Base-by-base conservation (phyloP, 176 grass and related monocot species). In the Chrysopogon serrulatus region DNA sequence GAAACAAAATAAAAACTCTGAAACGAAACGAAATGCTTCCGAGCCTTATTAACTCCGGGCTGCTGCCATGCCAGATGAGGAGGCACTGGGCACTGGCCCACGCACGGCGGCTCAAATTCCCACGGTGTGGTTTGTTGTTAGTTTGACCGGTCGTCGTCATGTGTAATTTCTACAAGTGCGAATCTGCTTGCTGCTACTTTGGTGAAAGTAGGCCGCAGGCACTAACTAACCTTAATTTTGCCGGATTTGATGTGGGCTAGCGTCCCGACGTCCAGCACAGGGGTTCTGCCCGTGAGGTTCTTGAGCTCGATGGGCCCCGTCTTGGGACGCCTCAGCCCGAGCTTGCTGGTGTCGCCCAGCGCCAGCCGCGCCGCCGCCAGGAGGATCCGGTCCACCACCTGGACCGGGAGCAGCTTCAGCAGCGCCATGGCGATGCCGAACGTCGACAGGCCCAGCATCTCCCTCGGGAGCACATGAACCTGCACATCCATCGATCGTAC, bases 261-360 rank as follows among this genome's bases (percentile, higher is more conserved):
- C 19, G 96, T 86, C 16, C 96, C 96, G 4, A 94, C 91, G 65
- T 99, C 96, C 44, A 99, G 91, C 74, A 99, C 93, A 3, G 96
- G 96, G 37, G 96, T 99, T 56, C 91, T 86, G 39, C 96, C 96
- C 18, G 93, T 96, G 82, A 96, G 91, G 89, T 77, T 92, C 82
- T 99, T 99, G 23, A 99, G 96, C 83, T 96, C 93, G 40, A 99
- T 87, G 85, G 96, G 96, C 10, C 96, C 96, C 19, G 73, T 90
- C 87, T 96, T 99, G 30, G 96, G 96, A 40, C 93, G 68, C 42
- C 81, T 82, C 5, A 99, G 93, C 18, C 93, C 96, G 37, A 90
- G 87, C 89, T 87, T 88, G 80, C 67, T 76, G 36, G 96, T 96
- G 89, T 94, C 79, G 63, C 96, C 96, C 5, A 99, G 89, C 51